Evolutionary conservation across 1,284 basidiomycete species (phyloP), one percentile per base, ranked within the genome.

Genomic region (Chalciporus piperatoides): DNA sequence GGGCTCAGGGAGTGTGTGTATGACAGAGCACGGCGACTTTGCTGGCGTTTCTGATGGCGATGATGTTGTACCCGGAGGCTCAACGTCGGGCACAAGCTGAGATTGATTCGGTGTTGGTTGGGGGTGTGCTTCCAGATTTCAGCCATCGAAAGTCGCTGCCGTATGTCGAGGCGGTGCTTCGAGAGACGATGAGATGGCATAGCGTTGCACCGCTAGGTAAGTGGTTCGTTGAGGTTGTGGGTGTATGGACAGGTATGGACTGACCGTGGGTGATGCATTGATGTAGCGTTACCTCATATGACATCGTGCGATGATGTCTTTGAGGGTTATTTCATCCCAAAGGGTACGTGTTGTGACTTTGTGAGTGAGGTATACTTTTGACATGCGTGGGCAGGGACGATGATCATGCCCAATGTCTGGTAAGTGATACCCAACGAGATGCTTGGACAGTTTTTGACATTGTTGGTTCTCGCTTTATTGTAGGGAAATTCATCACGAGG

Each of bases 101-200:
- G 49, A 57, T 70, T 0, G 64, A 70, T 24, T 47, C 54, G 2
- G 47, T 65, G 38, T 28, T 70, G 14, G 47, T 44, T 9, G 41
- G 42, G 11, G 46, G 50, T 17, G 33, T 37, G 14, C 40, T 68
- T 6, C 67, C 64, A 4, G 56, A 59, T 27, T 56, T 69, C 32
- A 52, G 49, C 6, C 63, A 69, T 42, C 52, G 64, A 24, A 40
- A 52, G 25, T 57, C 52, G 4, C 19, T 69, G 4, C 61, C 64
- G 19, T 67, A 69, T 38, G 50, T 67, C 5, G 68, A 70, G 32
- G 65, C 65, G 5, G 28, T 67, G 21, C 43, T 69, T 8, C 55
- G 65, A 38, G 65, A 67, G 44, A 61, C 63, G n/a, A 56, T 67
- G 62, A 65, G 68, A 43, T 70, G 65, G 65, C 62, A 67, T 41